Base-by-base conservation (phyloP, 495 filamentous ascomycete genomes). In the Gamarada debralockiae region DNA sequence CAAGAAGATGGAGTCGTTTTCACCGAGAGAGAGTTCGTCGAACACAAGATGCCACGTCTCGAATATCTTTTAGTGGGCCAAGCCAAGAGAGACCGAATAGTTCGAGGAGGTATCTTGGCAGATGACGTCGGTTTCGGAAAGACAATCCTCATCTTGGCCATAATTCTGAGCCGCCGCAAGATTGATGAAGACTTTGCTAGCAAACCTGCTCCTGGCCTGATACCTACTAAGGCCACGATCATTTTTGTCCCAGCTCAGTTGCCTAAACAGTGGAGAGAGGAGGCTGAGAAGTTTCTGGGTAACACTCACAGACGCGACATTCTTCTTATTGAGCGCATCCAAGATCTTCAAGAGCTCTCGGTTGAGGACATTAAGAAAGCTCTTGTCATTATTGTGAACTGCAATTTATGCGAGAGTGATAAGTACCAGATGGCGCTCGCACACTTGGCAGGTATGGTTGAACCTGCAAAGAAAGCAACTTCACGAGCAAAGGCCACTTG, bases 111-210 rank as follows among this genome's bases (percentile, higher is more conserved):
- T 14, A 73, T 93, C 21, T 71, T 90, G 1, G 87, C 87, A 3
- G 86, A 92, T 55, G 75, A 88, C 46, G 84, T 90, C 37, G 87
- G 86, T 9, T 93, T 87, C 62, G 90, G 90, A 1, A 96, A 96
- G 60, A 96, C 90, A 0, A 79, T 86, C 3, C 74, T 82, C n/a
- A 79, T 76, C 1, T 72, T 95, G 8, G 86, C 76, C 0, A 65
- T 93, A 17, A 79, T 89, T 0, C 57, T 10, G 10, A 29, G 27
- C 27, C 27, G 27, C 4, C 27, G 6, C 14, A 34, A 5, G 29
- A 40, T 31, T 13, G 5, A 20, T 45, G 57, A 14, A 52, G 51
- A 50, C 58, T 46, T 9, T 59, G 24, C 4, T 7, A 3, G 36
- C 17, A 47, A 34, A 1, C 13, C 22, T 20, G 15, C 9, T 8